Conservation (phyloP, 2,329 filamentous ascomycete species). For the Cladosporium sphaerospermum region DNA sequence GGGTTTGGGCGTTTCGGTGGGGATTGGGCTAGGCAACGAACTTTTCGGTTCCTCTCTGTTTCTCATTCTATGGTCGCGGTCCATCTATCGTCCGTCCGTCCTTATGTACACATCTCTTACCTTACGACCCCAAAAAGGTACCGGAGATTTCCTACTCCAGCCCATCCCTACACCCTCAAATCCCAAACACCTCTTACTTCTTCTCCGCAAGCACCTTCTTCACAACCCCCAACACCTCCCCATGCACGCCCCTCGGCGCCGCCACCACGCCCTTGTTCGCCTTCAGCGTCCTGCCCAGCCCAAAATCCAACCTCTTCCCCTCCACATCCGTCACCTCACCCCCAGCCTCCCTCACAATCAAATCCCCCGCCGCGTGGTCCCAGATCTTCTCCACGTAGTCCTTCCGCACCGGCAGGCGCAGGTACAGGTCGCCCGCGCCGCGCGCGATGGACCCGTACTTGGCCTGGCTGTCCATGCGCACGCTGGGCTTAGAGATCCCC, state of each 20-base stretch:
- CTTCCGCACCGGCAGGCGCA: slow-evolving; percentile 76
- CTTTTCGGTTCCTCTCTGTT: neutral
- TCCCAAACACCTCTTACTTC: too few relatives aligned
- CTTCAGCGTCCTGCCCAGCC: slow-evolving; percentile 74
- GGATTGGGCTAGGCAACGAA: neutral
- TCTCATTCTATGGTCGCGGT: neutral
- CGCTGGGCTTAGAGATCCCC: slow-evolving; percentile 81
- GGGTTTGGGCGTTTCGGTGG: neutral
- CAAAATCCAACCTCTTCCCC: slow-evolving; percentile 81
- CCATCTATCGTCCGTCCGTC: neutral
- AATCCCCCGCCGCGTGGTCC: slow-evolving; percentile 93
- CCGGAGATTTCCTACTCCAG: too few relatives aligned
- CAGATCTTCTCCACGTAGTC: slow-evolving; percentile 99
- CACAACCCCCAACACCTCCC: slow-evolving; percentile 70
- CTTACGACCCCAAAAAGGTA: too few relatives aligned
- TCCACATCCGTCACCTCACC: slow-evolving; percentile 85
- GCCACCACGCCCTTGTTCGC: slow-evolving; percentile 93
- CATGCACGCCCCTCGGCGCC: slow-evolving; percentile 70
- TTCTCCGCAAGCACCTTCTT: slow-evolving; percentile 64
- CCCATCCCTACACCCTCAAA: too few relatives aligned
- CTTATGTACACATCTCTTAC: neutral
- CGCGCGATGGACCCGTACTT: slow-evolving; percentile 95
- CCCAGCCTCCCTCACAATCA: slow-evolving; percentile 91
- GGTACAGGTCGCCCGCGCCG: slow-evolving; percentile 89
- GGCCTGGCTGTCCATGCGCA: slow-evolving; percentile 95